These are phyloP conservation scores for Irpex lacteus DNA, from an alignment of 1,284 basidiomycete species.

Conservation along the genomic window DNA sequence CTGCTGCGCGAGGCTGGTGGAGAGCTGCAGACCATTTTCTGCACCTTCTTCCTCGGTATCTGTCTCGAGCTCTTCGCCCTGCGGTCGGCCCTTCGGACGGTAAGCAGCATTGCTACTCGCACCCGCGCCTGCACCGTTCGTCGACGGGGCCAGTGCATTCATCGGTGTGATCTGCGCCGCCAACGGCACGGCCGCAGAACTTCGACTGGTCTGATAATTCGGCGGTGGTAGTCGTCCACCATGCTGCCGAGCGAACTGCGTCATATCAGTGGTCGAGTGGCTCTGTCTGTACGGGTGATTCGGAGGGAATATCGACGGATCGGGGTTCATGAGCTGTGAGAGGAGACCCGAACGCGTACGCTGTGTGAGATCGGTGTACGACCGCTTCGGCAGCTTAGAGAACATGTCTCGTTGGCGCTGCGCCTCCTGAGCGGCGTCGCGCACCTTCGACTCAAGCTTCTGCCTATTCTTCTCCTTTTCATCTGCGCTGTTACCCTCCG, in stretches of 20 bases:
- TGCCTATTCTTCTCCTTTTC: conserved; percentile 23
- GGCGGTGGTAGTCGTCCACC: conserved; percentile 13
- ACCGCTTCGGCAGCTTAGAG: conserved; percentile 67
- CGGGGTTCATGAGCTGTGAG: conserved; percentile 67
- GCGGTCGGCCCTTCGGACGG: conserved; percentile 61
- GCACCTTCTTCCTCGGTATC: conserved; percentile 56
- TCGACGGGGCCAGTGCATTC: conserved; percentile 33
- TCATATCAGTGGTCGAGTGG: conserved; percentile 48
- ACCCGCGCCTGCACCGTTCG: conserved; percentile 7
- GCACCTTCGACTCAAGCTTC: conserved; percentile 34
- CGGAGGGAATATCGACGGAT: conserved; percentile 55
- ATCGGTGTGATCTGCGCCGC: conserved; percentile 46
- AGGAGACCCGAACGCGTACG: conserved; percentile 58
- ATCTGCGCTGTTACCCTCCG: conserved; percentile 38
- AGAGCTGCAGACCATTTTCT: conserved; percentile 50
- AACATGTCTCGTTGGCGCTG: conserved; percentile 75
- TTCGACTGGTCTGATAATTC: conserved; percentile 56
- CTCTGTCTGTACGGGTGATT: conserved; percentile 48
- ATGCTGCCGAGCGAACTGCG: conserved; percentile 23
- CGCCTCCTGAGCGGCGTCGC: conserved; percentile 55
- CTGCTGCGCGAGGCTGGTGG: conserved; percentile 61
- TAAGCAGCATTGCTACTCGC: conserved; percentile 29
- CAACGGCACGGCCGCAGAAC: conserved; percentile 60
- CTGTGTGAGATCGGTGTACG: conserved; percentile 37
- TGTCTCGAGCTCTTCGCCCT: conserved; percentile 67